Evolutionary conservation across 768 basidiomycete genomes (phyloP).

Genomic region (Mycena indigotica): DNA sequence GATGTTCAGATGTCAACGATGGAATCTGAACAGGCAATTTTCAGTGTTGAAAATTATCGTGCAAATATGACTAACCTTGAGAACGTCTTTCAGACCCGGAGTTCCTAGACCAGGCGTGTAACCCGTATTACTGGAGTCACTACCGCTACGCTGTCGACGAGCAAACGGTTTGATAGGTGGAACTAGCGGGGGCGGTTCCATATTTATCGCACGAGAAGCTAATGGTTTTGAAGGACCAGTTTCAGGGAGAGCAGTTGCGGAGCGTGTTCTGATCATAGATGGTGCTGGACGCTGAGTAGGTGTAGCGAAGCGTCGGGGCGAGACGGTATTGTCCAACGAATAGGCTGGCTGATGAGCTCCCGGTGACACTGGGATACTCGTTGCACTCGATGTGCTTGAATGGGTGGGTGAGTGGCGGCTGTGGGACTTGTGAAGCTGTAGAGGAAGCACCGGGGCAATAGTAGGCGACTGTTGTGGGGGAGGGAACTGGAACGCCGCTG

Average conservation of each 20-base stretch:
- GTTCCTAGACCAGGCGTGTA: conserved; percentile 40
- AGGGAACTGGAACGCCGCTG: conserved; percentile 48
- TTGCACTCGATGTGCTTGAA: conserved; percentile 31
- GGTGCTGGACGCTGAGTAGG: conserved; percentile 30
- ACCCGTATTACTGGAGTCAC: conserved; percentile 40
- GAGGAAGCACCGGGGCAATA: conserved; percentile 20
- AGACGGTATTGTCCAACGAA: conserved; percentile 52
- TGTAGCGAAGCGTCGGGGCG: conserved; percentile 28
- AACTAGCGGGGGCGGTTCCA: conserved; percentile 32
- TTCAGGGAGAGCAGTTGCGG: conserved; percentile 45
- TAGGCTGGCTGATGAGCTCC: conserved; percentile 56
- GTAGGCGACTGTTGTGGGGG: conserved; percentile 27
- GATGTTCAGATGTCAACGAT: conserved; percentile 67
- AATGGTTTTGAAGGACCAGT: conserved; percentile 16
- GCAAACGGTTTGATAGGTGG: conserved; percentile 51
- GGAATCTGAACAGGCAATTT: conserved; percentile 50
- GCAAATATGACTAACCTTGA: conserved; percentile 53
- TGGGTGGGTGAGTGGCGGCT: conserved; percentile 36
- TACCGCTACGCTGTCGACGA: conserved; percentile 52
- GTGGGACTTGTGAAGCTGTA: conserved; percentile 23
- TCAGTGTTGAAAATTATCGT: background rate
- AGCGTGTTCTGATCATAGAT: conserved; percentile 43
- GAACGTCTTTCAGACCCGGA: conserved; percentile 70
- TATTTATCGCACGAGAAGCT: conserved; percentile 6
- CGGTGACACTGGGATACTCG: conserved; percentile 31